A percentile compares a stretch with the other conserved stretches of the same genome.
phyloP scores from a whole-genome alignment of 2,329 filamentous ascomycete species.

The Fulvia fulva region DNA sequence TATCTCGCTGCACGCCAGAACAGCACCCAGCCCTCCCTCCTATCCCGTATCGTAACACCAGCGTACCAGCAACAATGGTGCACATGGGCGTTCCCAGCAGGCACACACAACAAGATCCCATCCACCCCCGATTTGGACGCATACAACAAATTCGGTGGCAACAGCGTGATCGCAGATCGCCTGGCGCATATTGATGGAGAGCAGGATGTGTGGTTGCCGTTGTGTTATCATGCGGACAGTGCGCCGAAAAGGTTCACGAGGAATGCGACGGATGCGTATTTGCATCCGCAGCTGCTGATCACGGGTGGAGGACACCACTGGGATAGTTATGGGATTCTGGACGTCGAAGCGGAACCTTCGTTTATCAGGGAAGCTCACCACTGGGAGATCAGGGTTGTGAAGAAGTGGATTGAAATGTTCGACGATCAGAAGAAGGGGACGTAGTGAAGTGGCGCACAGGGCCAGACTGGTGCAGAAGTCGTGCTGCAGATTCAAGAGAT shows the following conservation, averaged over 20 bases:
- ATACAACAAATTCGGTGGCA: constrained; percentile 48
- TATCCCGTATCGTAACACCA: constrained; percentile 47
- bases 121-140: constrained; percentile 39
- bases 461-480: no score
- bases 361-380: constrained; percentile 59
- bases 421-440: constrained; percentile 3
- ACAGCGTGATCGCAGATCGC: constrained; percentile 44
- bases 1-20: constrained; percentile 47
- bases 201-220: constrained; percentile 51
- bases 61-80: constrained; percentile 56
- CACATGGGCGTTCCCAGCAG: constrained; percentile 50
- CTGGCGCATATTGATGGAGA: constrained; percentile 52
- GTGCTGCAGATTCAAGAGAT: no score
- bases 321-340: constrained; percentile 43
- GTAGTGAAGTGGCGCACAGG: not conserved
- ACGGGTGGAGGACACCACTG: constrained; percentile 49
- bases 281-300: constrained; percentile 50
- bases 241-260: constrained; percentile 29
- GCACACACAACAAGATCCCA: constrained; percentile 45
- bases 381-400: constrained; percentile 59
- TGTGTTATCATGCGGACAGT: constrained; percentile 49
- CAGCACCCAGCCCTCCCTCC: constrained; percentile 39
- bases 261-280: constrained; percentile 32
- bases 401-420: constrained; percentile 55
- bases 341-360: constrained; percentile 54